Percentiles rank a stretch among this genome's conserved stretches.
Evolutionary conservation across 257 asterid genomes (phyloP).

Genomic region (Rhazya stricta): DNA sequence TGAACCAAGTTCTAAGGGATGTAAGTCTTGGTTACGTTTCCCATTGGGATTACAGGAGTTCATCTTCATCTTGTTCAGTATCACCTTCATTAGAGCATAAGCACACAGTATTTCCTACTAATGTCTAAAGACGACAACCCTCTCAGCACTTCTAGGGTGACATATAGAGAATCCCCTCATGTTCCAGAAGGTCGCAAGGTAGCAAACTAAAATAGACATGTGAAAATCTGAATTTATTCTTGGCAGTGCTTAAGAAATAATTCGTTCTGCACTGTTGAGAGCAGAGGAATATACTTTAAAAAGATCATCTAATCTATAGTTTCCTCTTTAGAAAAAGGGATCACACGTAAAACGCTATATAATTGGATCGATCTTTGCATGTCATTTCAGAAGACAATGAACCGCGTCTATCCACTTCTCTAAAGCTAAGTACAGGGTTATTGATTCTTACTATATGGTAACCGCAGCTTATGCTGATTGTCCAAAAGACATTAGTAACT

Average conservation of each 20-base stretch:
- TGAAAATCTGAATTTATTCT: neutral
- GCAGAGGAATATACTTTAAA: neutral
- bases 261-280: neutral
- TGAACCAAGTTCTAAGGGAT: too few relatives aligned
- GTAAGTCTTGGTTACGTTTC: too few relatives aligned
- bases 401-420: neutral
- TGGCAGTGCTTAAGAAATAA: neutral
- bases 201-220: neutral
- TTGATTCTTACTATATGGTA: neutral
- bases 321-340: neutral
- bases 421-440: neutral
- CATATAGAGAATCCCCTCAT: neutral
- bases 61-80: neutral
- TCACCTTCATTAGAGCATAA: neutral
- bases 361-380: neutral
- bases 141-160: neutral
- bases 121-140: neutral
- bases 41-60: neutral
- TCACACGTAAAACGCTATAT: neutral
- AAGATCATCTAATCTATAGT: neutral
- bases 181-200: neutral
- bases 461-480: neutral
- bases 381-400: neutral
- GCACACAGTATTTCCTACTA: neutral
- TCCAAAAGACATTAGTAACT: neutral